A percentile compares a stretch with the other conserved stretches of the same genome.
These are phyloP conservation scores for Lasiodiplodia sp. DNA, from an alignment of 2,329 filamentous ascomycete species.

Conservation along the genomic window DNA sequence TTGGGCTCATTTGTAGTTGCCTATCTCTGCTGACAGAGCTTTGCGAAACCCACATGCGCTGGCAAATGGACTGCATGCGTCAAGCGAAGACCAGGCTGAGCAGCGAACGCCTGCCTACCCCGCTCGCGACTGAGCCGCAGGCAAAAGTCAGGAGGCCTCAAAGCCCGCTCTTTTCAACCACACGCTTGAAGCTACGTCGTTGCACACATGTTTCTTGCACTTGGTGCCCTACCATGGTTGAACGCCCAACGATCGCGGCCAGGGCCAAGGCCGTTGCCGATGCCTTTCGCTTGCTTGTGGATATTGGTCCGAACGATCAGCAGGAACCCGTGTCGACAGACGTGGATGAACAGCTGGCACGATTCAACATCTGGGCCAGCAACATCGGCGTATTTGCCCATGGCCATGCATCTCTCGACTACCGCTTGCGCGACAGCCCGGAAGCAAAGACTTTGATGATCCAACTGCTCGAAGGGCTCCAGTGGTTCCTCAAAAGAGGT, in stretches of 20 bases:
- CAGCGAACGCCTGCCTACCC: background rate
- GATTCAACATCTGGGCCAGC: background rate
- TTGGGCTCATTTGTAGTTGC: background rate
- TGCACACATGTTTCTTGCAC: background rate
- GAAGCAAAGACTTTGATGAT: background rate
- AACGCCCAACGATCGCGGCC: background rate
- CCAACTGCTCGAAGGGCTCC: background rate
- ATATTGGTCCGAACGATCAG: background rate
- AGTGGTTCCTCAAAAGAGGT: background rate
- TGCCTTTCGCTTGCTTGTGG: background rate
- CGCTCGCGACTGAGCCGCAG: background rate
- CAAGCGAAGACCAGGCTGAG: background rate
- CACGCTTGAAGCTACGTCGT: background rate
- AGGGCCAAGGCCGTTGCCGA: background rate
- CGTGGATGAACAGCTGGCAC: background rate
- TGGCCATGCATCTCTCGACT: background rate
- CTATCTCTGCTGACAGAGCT: background rate
- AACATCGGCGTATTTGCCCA: background rate
- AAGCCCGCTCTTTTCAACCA: background rate
- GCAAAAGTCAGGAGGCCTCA: background rate
- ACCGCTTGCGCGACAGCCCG: background rate
- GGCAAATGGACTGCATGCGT: background rate
- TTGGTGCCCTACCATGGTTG: background rate
- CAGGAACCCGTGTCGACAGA: background rate
- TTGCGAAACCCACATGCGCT: background rate